Conservation (phyloP, 371 early-diverging fungal genomes). For the Phascolomyces articulosus region DNA sequence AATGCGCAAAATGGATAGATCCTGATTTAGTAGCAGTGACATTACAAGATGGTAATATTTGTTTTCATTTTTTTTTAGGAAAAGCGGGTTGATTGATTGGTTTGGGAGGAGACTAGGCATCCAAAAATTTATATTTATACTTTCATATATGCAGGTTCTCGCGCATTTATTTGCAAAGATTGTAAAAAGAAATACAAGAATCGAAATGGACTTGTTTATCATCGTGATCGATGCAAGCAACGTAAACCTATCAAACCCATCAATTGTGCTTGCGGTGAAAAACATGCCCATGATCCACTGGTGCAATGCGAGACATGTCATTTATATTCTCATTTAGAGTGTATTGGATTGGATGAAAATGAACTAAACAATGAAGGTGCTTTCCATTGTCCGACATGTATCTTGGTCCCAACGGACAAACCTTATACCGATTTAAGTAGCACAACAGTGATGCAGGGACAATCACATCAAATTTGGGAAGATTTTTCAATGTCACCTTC, state of each 20-base stretch:
- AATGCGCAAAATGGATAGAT: not conserved
- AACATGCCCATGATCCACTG: slow-evolving; percentile 19
- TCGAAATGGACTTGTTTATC: slow-evolving; percentile 42
- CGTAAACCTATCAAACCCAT: slow-evolving; percentile 11
- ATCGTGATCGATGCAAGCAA: slow-evolving; percentile 46
- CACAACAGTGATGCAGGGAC: slow-evolving; percentile 1
- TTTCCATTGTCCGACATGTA: not conserved
- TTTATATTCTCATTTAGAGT: slow-evolving; percentile 59
- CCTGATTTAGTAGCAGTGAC: slow-evolving; percentile 5
- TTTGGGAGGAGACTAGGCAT: too few species aligned
- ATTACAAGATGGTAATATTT: slow-evolving; percentile 1
- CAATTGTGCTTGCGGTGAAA: slow-evolving; percentile 9
- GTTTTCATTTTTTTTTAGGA: not conserved
- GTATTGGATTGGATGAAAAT: slow-evolving; percentile 42
- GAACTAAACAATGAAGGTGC: slow-evolving; percentile 9
- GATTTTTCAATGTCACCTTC: slow-evolving; percentile 2
- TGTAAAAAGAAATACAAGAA: slow-evolving; percentile 56
- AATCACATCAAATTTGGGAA: not conserved
- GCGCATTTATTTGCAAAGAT: slow-evolving; percentile 39
- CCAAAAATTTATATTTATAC: not conserved
- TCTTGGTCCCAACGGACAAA: not conserved
- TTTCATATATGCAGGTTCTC: slow-evolving; percentile 1
- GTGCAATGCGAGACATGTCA: slow-evolving; percentile 58
- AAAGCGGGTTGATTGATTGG: too few species aligned
- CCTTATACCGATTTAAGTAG: not conserved